Conservation (phyloP, 352 stramenopile species). For the Phytophthora aleatoria region DNA sequence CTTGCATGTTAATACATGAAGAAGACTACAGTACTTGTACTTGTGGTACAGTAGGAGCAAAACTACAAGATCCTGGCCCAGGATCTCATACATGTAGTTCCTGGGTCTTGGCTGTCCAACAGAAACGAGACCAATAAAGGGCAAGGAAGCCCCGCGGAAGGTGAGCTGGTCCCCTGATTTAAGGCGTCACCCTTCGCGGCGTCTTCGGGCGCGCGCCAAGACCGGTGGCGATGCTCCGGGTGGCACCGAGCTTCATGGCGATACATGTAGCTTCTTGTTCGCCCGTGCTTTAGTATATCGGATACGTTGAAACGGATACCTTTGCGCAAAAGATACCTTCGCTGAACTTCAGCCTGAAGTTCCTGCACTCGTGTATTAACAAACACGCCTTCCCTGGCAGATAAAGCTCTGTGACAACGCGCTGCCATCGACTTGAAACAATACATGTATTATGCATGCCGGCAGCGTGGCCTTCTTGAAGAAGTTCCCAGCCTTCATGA, state of each 20-base stretch:
- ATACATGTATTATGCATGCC: neutral
- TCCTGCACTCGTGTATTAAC: neutral
- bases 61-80: no score
- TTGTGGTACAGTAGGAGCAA: no score
- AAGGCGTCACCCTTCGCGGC: conserved; percentile 7
- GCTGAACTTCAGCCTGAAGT: conserved; percentile 4
- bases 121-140: conserved; percentile 22
- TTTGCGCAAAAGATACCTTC: neutral
- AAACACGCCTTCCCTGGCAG: neutral
- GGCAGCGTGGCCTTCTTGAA: no score
- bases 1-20: no score
- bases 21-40: no score
- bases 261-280: no score
- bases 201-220: neutral
- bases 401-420: neutral
- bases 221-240: conserved; percentile 1
- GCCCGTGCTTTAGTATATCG: no score
- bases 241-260: no score
- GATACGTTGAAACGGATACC: no score
- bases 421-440: neutral
- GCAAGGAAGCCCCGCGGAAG: conserved; percentile 24
- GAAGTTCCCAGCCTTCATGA: no score
- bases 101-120: conserved; percentile 1
- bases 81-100: neutral
- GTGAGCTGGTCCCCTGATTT: conserved; percentile 17